A percentile compares a stretch with the other conserved stretches of the same genome.
phyloP scores from a whole-genome alignment of 1,284 basidiomycete species.

The Lignosus rhinocerotis region DNA sequence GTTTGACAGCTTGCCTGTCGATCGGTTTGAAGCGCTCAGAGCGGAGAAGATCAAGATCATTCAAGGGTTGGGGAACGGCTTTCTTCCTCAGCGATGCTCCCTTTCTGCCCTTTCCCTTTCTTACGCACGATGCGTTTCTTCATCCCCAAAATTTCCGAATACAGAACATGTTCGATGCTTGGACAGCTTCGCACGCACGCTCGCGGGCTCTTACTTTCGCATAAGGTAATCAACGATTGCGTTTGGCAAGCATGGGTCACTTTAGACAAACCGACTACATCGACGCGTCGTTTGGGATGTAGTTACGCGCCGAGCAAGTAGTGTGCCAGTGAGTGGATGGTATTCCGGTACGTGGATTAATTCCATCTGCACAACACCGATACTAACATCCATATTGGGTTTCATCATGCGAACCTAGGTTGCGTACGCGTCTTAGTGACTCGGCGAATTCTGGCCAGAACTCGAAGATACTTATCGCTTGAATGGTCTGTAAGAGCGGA shows the following conservation, averaged over 20 bases:
- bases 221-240: too few species aligned
- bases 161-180: neutral
- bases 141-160: neutral
- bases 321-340: too few species aligned
- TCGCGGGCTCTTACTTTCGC: too few species aligned
- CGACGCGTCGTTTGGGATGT: too few species aligned
- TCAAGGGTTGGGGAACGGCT: neutral
- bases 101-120: neutral
- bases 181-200: neutral
- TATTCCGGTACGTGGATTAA: too few species aligned
- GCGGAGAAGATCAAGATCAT: neutral
- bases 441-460: conserved; percentile 4
- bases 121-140: neutral
- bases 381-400: neutral
- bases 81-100: neutral
- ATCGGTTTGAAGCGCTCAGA: neutral
- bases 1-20: too few species aligned
- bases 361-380: too few species aligned
- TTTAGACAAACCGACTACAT: too few species aligned
- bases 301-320: too few species aligned
- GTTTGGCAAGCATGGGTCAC: too few species aligned
- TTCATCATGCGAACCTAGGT: conserved; percentile 1
- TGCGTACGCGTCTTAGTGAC: conserved; percentile 12
- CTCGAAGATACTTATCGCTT: too few species aligned
- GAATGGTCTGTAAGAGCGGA: conserved; percentile 4